Evolutionary conservation across 192 early-diverging fungal species (phyloP).

Genomic region (Coemansia sp.): DNA sequence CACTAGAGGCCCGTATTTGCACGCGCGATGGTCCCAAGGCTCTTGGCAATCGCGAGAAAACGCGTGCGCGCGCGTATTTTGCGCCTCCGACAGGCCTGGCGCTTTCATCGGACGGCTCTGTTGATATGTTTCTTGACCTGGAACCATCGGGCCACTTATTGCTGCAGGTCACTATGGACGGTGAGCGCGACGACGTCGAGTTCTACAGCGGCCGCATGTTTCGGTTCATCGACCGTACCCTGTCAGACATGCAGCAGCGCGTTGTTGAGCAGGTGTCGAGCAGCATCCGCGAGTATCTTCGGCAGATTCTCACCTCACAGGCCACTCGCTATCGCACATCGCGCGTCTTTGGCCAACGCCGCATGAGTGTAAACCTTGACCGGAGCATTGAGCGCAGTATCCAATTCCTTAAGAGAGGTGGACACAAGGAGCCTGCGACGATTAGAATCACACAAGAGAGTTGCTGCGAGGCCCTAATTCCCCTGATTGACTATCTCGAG

Average conservation of each 20-base stretch:
- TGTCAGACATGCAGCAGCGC: slow-evolving; percentile 65
- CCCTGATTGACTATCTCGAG: slow-evolving; percentile 75
- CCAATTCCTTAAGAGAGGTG: slow-evolving; percentile 50
- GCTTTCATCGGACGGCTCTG: slow-evolving; percentile 55
- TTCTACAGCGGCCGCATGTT: slow-evolving; percentile 81
- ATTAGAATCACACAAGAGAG: slow-evolving; percentile 51
- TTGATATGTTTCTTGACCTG: slow-evolving; percentile 69
- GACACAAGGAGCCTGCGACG: slow-evolving; percentile 33
- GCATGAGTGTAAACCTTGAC: slow-evolving; percentile 24
- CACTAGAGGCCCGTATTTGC: slow-evolving; percentile 50
- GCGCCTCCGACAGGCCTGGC: slow-evolving; percentile 53
- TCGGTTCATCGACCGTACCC: slow-evolving; percentile 65
- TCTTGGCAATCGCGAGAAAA: slow-evolving; percentile 47
- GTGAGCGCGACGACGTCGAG: slow-evolving; percentile 76
- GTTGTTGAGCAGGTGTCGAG: slow-evolving; percentile 73
- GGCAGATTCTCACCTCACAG: slow-evolving; percentile 60
- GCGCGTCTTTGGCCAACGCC: slow-evolving; percentile 18
- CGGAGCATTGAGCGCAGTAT: slow-evolving; percentile 58
- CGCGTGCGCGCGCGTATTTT: slow-evolving; percentile 64
- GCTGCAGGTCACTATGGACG: slow-evolving; percentile 73
- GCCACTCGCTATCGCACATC: slow-evolving; percentile 36
- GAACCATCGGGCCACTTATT: slow-evolving; percentile 66
- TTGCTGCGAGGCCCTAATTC: slow-evolving; percentile 67
- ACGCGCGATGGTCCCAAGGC: slow-evolving; percentile 52
- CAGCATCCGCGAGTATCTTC: slow-evolving; percentile 64